Evolutionary conservation across 208 protist genomes (phyloP).

Genomic region (Trypanosomatidae sp.): DNA sequence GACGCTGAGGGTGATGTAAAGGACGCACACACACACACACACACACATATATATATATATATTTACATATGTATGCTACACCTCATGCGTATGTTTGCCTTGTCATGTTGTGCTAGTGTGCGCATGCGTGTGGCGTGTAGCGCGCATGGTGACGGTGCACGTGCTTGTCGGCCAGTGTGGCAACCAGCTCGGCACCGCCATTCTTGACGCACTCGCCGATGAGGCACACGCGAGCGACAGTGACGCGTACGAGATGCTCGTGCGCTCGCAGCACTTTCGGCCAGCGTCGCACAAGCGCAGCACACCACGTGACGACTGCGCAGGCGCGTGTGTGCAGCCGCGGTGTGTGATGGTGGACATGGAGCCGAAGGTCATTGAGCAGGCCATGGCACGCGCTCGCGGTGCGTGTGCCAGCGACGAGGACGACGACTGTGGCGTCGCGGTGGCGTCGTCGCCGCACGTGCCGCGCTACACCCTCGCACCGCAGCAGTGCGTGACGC

Average conservation of each 20-base stretch:
- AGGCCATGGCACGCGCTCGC: constrained; percentile 10
- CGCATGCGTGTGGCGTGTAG: background rate
- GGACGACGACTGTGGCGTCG: background rate
- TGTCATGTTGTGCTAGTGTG: background rate
- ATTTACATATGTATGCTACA: no score
- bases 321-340: constrained; percentile 16
- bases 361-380: constrained; percentile 78
- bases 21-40: background rate
- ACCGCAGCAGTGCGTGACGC: constrained; percentile 51
- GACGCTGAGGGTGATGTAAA: background rate
- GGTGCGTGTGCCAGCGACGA: background rate
- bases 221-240: constrained; percentile 31
- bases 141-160: constrained; percentile 39
- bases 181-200: constrained; percentile 78
- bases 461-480: constrained; percentile 21
- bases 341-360: constrained; percentile 83
- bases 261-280: constrained; percentile 50
- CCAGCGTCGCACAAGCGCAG: constrained; percentile 3
- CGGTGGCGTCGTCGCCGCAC: background rate
- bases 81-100: background rate
- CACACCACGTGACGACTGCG: background rate
- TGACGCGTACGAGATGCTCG: constrained; percentile 33
- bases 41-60: background rate
- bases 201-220: constrained; percentile 41
- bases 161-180: constrained; percentile 85